Evolutionary conservation across 2,329 filamentous ascomycete genomes (phyloP), one percentile per base, ranked within the genome.

Genomic region (Xylariaceae sp.): DNA sequence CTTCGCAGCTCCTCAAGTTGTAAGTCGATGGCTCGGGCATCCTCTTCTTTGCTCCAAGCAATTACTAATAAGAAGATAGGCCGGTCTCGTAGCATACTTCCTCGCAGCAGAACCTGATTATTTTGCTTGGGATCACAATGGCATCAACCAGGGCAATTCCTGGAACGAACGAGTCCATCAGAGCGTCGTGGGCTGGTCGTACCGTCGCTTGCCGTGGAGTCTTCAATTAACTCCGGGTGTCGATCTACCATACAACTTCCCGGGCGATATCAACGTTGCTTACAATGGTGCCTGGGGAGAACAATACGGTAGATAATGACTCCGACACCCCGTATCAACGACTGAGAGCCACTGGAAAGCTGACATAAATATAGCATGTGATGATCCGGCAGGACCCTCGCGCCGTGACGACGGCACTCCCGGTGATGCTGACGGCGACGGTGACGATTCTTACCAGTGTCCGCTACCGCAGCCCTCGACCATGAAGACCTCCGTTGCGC

Each of bases 51-150:
- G n/a, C 22, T 26, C 22, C 11, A 26, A 26, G 6, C 22, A 26
- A 26, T 6, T 6, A 6, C 11, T 6, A n/a, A 7, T n/a, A 7
- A 7, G 13, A 7, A 32, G 15, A 32, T 17, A 35, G 33, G 38
- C 38, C 4, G 38, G 38, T 8, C 38, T 39, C 11, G 38, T 19
- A 13, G 38, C 38, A 9, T 39, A 39, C 29, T 33, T 39, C 28
- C 30, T 39, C 13, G 16, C 28, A 3, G 17, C 22, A 18, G 17
- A 39, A 8, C 28, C 15, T 7, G 30, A 34, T 4, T 15, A 19
- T 11, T 39, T 39, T 29, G 4, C 6, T 9, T 39, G 38, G 38
- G 15, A 12, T 12, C 19, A 28, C 15, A 19, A 34, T 19, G 33
- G 33, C 9, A 6, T 17, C n/a, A 13, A 17, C 11, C 28, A 32